Evolutionary conservation across 2,329 filamentous ascomycete species (phyloP).

Genomic region (Aurifilum marmelostoma): DNA sequence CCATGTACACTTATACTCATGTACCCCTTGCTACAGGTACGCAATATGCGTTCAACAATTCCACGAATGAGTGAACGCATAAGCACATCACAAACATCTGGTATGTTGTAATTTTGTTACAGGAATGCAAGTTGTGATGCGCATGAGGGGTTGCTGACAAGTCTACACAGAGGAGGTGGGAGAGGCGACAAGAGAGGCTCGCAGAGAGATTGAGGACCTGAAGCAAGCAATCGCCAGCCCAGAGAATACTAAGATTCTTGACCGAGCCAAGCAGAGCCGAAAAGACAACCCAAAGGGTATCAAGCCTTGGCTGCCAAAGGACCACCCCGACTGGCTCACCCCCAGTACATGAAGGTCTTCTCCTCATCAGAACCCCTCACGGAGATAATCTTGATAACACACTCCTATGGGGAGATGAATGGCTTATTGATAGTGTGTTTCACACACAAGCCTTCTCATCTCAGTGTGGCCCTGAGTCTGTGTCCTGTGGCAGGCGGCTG

Average conservation of each 20-base stretch:
- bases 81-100: slow-evolving; percentile 51
- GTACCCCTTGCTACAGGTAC: slow-evolving; percentile 28
- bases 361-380: slow-evolving; percentile 28
- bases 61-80: slow-evolving; percentile 57
- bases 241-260: slow-evolving; percentile 53
- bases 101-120: slow-evolving; percentile 45
- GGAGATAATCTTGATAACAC: background rate
- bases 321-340: slow-evolving; percentile 62
- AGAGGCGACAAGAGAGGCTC: slow-evolving; percentile 45
- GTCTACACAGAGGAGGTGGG: background rate
- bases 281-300: slow-evolving; percentile 59
- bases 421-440: background rate
- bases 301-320: slow-evolving; percentile 60
- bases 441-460: background rate
- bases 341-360: slow-evolving; percentile 18
- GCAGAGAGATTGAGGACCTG: slow-evolving; percentile 57
- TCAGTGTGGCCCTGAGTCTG: background rate
- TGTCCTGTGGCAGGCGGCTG: background rate
- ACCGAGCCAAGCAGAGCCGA: slow-evolving; percentile 56
- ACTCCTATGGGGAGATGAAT: background rate
- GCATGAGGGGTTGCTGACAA: background rate
- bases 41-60: slow-evolving; percentile 52
- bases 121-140: background rate
- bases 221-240: slow-evolving; percentile 50
- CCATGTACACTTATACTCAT: background rate